Evolutionary conservation across 345 rosid genomes (phyloP).

Genomic region (Brassica cretica): DNA sequence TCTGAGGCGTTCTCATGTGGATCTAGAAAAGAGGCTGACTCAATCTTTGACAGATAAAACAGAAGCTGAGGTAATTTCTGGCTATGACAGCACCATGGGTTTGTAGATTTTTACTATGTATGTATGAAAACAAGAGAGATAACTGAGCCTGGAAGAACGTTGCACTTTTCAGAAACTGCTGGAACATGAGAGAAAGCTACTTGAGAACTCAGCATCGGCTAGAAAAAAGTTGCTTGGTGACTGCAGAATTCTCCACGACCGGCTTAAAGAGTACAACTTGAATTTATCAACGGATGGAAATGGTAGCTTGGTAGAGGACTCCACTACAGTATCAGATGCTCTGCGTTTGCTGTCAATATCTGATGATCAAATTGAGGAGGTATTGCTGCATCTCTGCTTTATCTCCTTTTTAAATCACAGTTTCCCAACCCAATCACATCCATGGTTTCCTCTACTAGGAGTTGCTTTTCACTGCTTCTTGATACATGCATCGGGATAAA

Average conservation of each 20-base stretch:
- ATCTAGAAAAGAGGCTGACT: slow-evolving; percentile 65
- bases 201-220: slow-evolving; percentile 45
- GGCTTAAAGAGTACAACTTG: slow-evolving; percentile 57
- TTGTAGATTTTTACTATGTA: slow-evolving; percentile 4
- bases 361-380: slow-evolving; percentile 66
- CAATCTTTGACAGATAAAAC: slow-evolving; percentile 58
- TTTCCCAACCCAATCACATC: neutral
- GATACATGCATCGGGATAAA: slow-evolving; percentile 18
- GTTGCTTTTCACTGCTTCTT: slow-evolving; percentile 6
- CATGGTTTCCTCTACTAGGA: slow-evolving; percentile 5
- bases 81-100: slow-evolving; percentile 13
- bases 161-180: slow-evolving; percentile 60
- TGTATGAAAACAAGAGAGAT: neutral
- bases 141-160: slow-evolving; percentile 22
- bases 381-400: slow-evolving; percentile 34
- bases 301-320: slow-evolving; percentile 41
- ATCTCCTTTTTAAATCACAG: neutral
- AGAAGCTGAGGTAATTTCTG: slow-evolving; percentile 65
- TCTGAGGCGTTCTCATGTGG: slow-evolving; percentile 67
- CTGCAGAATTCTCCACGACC: slow-evolving; percentile 60
- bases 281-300: slow-evolving; percentile 49
- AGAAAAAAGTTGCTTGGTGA: slow-evolving; percentile 63
- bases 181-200: slow-evolving; percentile 54
- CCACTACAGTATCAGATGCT: slow-evolving; percentile 49
- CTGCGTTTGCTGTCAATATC: slow-evolving; percentile 57